These are phyloP conservation scores for Styphnolobium japonicum DNA, from an alignment of 306 rosid genomes.

Conservation along the genomic window DNA sequence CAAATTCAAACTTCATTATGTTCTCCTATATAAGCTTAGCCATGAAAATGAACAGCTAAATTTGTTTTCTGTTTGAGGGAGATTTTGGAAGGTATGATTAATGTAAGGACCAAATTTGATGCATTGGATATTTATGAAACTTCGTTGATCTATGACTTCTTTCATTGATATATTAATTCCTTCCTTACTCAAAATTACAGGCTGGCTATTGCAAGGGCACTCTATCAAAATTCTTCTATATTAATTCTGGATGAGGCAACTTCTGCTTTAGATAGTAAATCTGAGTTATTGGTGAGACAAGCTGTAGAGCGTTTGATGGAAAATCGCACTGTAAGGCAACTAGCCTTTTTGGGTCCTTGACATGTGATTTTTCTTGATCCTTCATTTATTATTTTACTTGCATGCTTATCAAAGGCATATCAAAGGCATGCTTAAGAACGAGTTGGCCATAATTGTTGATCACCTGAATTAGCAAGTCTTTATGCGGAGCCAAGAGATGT, in stretches of 20 bases:
- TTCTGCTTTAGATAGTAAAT: slow-evolving; percentile 80
- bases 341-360: neutral
- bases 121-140: neutral
- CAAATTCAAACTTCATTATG: slow-evolving; percentile 9
- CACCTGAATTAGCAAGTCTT: too few species aligned
- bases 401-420: too few species aligned
- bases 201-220: slow-evolving; percentile 83
- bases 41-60: neutral
- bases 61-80: neutral
- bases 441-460: too few species aligned
- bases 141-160: neutral
- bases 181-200: slow-evolving; percentile 43
- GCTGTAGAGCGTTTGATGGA: slow-evolving; percentile 75
- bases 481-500: too few species aligned
- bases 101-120: neutral
- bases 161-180: neutral
- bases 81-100: slow-evolving; percentile 2
- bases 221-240: slow-evolving; percentile 72
- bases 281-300: slow-evolving; percentile 74
- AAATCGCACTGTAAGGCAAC: slow-evolving; percentile 67
- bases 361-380: neutral
- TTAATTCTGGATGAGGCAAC: slow-evolving; percentile 90
- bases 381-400: neutral
- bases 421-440: too few species aligned
- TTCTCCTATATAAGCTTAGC: neutral